These are phyloP conservation scores for Leptographium procerum DNA, from an alignment of 2,329 filamentous ascomycete species.

Conservation along the genomic window DNA sequence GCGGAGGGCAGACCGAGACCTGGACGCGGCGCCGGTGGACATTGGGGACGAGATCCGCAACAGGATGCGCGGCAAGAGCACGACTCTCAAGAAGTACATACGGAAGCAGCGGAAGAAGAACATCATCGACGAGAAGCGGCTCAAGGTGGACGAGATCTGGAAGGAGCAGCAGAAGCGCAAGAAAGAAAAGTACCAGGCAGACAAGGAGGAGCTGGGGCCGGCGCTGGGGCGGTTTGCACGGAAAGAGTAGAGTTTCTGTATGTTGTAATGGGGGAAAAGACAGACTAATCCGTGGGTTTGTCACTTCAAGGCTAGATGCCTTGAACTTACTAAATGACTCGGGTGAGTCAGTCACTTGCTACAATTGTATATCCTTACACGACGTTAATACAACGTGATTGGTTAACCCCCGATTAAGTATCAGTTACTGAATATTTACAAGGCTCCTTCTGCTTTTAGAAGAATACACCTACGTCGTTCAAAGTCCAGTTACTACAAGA, in stretches of 20 bases:
- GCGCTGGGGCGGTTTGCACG: slow-evolving; percentile 76
- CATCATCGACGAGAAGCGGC: slow-evolving; percentile 87
- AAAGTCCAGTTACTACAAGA: too few species aligned
- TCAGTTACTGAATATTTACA: too few species aligned
- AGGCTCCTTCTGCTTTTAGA: too few species aligned
- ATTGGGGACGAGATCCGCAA: slow-evolving; percentile 57
- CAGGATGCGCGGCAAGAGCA: slow-evolving; percentile 68
- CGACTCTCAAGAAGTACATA: slow-evolving; percentile 74
- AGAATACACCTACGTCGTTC: too few species aligned
- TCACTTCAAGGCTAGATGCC: too few species aligned
- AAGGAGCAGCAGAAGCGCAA: slow-evolving; percentile 58
- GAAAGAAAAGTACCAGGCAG: slow-evolving; percentile 49
- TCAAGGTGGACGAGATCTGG: slow-evolving; percentile 75
- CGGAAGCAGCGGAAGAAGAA: slow-evolving; percentile 89
- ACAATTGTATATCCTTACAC: too few species aligned
- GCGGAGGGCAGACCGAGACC: slow-evolving; percentile 63
- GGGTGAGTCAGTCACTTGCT: too few species aligned
- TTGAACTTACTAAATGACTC: too few species aligned
- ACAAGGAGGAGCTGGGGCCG: slow-evolving; percentile 67
- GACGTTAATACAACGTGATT: too few species aligned
- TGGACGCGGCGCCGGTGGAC: slow-evolving; percentile 56
- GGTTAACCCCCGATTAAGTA: too few species aligned
- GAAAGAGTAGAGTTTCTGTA: slow-evolving; percentile 37
- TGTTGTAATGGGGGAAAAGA: too few species aligned
- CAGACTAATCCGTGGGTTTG: too few species aligned